Percentiles rank a stretch among this genome's conserved stretches.
Evolutionary conservation across 768 basidiomycete species (phyloP).

Genomic region (Coprinopsis cinerea): DNA sequence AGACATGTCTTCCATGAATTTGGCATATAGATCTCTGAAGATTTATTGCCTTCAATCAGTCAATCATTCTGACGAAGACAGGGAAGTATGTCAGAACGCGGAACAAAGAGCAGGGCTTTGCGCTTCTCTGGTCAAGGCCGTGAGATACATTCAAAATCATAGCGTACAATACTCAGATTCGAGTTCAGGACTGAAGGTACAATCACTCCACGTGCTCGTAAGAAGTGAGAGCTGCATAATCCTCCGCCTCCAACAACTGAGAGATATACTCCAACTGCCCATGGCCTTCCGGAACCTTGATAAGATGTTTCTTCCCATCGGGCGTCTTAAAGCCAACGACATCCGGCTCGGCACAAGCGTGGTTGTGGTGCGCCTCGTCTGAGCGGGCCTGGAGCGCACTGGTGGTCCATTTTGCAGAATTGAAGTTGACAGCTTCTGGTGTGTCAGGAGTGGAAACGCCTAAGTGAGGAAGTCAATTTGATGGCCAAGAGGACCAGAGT

Average conservation of each 20-base stretch:
- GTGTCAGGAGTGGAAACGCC: neutral
- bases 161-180: neutral
- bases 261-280: conserved; percentile 1
- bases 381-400: neutral
- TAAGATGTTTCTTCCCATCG: conserved; percentile 9
- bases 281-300: conserved; percentile 4
- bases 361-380: neutral
- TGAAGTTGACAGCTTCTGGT: neutral
- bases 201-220: neutral
- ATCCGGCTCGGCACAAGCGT: conserved; percentile 10
- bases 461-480: neutral
- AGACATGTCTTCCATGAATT: too few relatives aligned
- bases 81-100: too few relatives aligned
- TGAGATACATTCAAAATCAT: neutral
- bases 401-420: neutral
- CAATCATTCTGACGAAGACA: too few relatives aligned
- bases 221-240: neutral
- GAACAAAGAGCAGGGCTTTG: too few relatives aligned
- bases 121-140: neutral
- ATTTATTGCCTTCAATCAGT: too few relatives aligned
- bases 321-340: conserved; percentile 10
- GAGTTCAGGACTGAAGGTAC: neutral
- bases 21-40: too few relatives aligned
- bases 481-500: neutral
- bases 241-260: neutral